These are phyloP conservation scores for Russula foetens DNA, from an alignment of 768 basidiomycete species.

Conservation along the genomic window DNA sequence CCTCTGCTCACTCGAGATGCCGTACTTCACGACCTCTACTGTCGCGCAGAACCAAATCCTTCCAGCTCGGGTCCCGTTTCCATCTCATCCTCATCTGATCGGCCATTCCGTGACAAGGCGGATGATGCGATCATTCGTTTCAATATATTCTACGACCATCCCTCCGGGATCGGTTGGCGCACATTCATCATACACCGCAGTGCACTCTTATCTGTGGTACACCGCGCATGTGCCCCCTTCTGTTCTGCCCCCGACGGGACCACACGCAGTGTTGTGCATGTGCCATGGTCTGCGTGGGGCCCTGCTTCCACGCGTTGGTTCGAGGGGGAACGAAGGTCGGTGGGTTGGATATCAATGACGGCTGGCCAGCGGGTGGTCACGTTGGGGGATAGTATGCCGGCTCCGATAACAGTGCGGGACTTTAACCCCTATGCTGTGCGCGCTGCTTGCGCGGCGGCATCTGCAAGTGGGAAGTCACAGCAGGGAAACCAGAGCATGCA, in stretches of 20 bases:
- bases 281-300: too few relatives aligned
- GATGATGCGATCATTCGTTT: conserved; percentile 23
- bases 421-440: too few relatives aligned
- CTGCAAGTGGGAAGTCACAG: background rate
- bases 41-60: conserved; percentile 27
- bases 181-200: conserved; percentile 23
- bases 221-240: conserved; percentile 2
- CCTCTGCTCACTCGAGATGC: conserved; percentile 15
- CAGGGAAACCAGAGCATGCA: background rate
- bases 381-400: background rate
- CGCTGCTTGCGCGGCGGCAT: conserved; percentile 3
- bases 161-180: conserved; percentile 14
- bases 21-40: conserved; percentile 20
- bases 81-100: too few relatives aligned
- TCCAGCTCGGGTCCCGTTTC: background rate
- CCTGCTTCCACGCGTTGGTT: conserved; percentile 24
- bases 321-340: conserved; percentile 18
- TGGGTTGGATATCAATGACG: conserved; percentile 27
- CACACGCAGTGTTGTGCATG: too few relatives aligned
- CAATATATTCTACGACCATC: conserved; percentile 14
- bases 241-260: conserved; percentile 20
- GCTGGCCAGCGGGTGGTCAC: conserved; percentile 25
- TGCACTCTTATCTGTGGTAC: conserved; percentile 14
- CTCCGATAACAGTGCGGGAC: conserved; percentile 16
- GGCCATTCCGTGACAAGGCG: too few relatives aligned